Base-by-base conservation (phyloP, 2,329 filamentous ascomycete species). In the Trichophyton verrucosum region DNA sequence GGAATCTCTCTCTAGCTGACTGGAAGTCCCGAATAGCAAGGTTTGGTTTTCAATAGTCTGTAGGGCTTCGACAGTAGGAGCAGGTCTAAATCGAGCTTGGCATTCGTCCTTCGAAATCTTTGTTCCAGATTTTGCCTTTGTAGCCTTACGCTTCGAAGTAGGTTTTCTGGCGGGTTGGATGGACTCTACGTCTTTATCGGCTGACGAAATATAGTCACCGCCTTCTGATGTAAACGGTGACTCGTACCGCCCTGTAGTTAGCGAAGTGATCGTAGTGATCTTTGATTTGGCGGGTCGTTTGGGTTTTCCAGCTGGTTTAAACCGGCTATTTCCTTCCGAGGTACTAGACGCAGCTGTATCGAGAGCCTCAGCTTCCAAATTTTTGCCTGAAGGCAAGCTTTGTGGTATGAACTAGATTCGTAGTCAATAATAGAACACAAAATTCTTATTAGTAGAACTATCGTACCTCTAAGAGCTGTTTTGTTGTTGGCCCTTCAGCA, bases 21-120 rank as follows among this genome's bases (percentile, higher is more conserved):
- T 95, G 1, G 87, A 91, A 0, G 89, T 94, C 0, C 89, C 90
- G 73, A 95, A 95, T 0, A 95, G 75, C 68, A 91, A 88, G 62
- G 91, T 84, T 70, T 94, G 90, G 1, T 81, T 77, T 2, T 82
- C 78, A 13, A 87, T 81, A 65, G 86, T 81, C 59, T 81, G 81
- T 49, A 86, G 73, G 1, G 89, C 90, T 24, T 86, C 81, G 56
- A 76, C 77, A 0, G 89, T 89, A 0, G 88, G 89, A 9, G 89
- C 75, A 1, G 95, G 74, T 3, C 83, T 76, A 71, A 17, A 90
- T 71, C 17, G 81, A 71, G 47, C 78, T 75, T 20, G 78, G 76
- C n/a, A 77, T 8, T 71, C 73, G 59, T 76, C 78, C 63, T 70
- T 75, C 63, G 73, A 63, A 60, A 60, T 47, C 63, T 46, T 17